These are phyloP conservation scores for Fagus crenata DNA, from an alignment of 306 rosid genomes.

Conservation along the genomic window DNA sequence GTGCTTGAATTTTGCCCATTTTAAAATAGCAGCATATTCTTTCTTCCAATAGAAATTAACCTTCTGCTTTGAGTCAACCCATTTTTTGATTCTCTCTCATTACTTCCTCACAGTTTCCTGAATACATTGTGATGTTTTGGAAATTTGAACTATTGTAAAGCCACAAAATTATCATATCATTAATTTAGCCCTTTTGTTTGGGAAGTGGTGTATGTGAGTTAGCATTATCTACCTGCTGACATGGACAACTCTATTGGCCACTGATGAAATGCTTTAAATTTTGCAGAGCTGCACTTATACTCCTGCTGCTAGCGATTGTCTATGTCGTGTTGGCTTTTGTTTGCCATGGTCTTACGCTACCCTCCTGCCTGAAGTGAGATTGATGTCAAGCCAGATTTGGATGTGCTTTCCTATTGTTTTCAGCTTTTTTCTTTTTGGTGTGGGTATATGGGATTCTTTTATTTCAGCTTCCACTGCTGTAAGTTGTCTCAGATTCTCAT, in stretches of 20 bases:
- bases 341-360: constrained; percentile 82
- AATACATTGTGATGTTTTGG: constrained; percentile 9
- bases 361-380: constrained; percentile 64
- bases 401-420: constrained; percentile 27
- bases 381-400: constrained; percentile 24
- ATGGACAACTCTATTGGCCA: background rate
- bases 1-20: too few species aligned
- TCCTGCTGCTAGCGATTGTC: constrained; percentile 65
- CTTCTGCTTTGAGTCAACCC: background rate
- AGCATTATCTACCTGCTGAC: constrained; percentile 3
- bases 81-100: background rate
- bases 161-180: constrained; percentile 5
- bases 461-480: constrained; percentile 28
- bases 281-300: constrained; percentile 80
- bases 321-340: constrained; percentile 82
- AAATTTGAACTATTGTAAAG: constrained; percentile 10
- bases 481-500: constrained; percentile 35
- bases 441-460: constrained; percentile 37
- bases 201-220: background rate
- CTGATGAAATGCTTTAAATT: constrained; percentile 36
- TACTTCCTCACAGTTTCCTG: constrained; percentile 10
- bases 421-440: constrained; percentile 4
- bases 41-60: background rate
- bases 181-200: constrained; percentile 2
- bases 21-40: background rate